These are phyloP conservation scores for Kuraishia cidri DNA, from an alignment of 805 yeast genomes.

Conservation along the genomic window DNA sequence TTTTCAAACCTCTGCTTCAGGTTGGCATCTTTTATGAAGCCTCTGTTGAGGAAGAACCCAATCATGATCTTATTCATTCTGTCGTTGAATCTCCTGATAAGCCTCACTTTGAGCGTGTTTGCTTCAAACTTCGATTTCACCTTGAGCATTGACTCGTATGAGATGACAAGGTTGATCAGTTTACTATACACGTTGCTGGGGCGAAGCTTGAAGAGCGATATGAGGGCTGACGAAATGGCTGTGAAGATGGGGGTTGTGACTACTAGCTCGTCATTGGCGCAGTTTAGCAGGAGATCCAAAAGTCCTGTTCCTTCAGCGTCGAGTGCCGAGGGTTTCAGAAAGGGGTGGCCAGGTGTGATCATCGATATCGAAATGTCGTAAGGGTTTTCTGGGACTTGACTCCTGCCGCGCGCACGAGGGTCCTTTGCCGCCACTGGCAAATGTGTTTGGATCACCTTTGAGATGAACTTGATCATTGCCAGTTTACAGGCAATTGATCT, in stretches of 20 bases:
- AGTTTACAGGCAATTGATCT: slow-evolving; percentile 52
- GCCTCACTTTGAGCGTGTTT: slow-evolving; percentile 15
- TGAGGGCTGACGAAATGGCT: slow-evolving; percentile 57
- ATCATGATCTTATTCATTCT: slow-evolving; percentile 21
- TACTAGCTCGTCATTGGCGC: slow-evolving; percentile 46
- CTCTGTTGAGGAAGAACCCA: slow-evolving; percentile 20
- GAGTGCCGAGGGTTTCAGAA: slow-evolving; percentile 42
- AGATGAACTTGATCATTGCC: slow-evolving; percentile 68
- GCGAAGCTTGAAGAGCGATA: slow-evolving; percentile 57
- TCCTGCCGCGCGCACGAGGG: slow-evolving; percentile 10
- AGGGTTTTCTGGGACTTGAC: slow-evolving; percentile 1
- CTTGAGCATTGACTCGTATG: slow-evolving; percentile 51
- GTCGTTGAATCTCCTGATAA: slow-evolving; percentile 25
- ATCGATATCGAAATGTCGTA: slow-evolving; percentile 37
- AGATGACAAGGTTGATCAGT: slow-evolving; percentile 49
- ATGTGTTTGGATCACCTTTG: slow-evolving; percentile 48
- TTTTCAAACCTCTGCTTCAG: slow-evolving; percentile 21
- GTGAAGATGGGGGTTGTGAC: slow-evolving; percentile 51
- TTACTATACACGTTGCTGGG: slow-evolving; percentile 45
- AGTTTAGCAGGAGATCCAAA: slow-evolving; percentile 54
- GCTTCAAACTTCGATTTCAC: slow-evolving; percentile 37
- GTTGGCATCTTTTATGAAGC: slow-evolving; percentile 20
- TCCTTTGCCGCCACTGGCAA: slow-evolving; percentile 32
- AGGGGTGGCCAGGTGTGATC: slow-evolving; percentile 53
- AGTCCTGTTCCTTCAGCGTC: slow-evolving; percentile 67